These are phyloP conservation scores for Teunomyces lycoperdinae DNA, from an alignment of 805 yeast genomes.

Conservation along the genomic window DNA sequence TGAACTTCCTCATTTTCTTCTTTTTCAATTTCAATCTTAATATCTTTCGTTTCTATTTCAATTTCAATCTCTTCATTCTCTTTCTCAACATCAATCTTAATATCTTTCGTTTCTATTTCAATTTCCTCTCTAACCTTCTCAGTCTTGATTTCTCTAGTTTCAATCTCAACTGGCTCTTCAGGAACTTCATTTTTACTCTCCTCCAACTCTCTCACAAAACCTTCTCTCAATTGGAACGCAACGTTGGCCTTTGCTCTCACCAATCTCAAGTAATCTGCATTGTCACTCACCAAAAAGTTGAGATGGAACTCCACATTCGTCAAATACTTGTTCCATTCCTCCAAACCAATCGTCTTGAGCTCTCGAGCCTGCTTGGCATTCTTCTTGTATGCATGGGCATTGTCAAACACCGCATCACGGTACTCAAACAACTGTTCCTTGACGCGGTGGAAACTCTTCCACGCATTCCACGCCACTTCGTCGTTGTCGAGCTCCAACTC, in stretches of 20 bases:
- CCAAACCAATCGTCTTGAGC: constrained; percentile 30
- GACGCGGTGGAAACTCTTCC: constrained; percentile 56
- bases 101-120: not conserved
- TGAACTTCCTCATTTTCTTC: not conserved
- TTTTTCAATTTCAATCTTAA: not conserved
- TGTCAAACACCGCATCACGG: constrained; percentile 49
- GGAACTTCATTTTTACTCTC: constrained; percentile 7
- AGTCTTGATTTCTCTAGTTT: not conserved
- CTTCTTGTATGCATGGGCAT: constrained; percentile 20
- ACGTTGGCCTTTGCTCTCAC: constrained; percentile 44
- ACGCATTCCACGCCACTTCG: constrained; percentile 21
- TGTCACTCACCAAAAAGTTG: constrained; percentile 52
- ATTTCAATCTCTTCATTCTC: not conserved
- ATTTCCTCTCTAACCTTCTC: not conserved
- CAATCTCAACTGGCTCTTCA: not conserved
- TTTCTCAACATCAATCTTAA: not conserved
- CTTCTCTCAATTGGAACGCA: constrained; percentile 41
- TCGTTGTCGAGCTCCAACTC: constrained; percentile 38
- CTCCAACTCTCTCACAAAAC: constrained; percentile 12
- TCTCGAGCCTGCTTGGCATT: constrained; percentile 6
- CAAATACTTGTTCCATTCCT: constrained; percentile 32
- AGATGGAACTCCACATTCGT: constrained; percentile 45
- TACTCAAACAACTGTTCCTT: constrained; percentile 54
- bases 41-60: not conserved
- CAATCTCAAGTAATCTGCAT: constrained; percentile 51